phyloP scores from a whole-genome alignment of 2,329 filamentous ascomycete species.

The Metarhizium album region DNA sequence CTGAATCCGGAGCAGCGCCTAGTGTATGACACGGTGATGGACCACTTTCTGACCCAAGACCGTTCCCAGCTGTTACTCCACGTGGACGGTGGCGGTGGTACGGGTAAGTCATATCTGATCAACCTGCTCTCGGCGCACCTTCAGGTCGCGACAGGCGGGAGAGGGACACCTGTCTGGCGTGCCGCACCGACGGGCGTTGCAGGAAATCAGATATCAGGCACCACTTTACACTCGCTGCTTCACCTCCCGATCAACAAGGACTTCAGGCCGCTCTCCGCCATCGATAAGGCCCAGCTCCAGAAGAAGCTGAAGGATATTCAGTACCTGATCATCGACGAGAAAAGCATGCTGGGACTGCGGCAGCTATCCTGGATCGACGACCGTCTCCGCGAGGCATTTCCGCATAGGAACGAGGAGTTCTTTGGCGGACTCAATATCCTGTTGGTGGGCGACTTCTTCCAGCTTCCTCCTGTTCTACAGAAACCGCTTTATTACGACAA shows the following conservation, averaged over 20 bases:
- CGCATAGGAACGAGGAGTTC: background rate
- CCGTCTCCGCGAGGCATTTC: background rate
- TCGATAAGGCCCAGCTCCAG: slow-evolving; percentile 1
- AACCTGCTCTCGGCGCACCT: slow-evolving; percentile 3
- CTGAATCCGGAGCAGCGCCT: too few relatives aligned
- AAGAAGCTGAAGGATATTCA: slow-evolving; percentile 1
- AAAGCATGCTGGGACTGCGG: slow-evolving; percentile 1
- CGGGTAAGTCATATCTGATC: background rate
- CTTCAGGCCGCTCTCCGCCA: background rate
- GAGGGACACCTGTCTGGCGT: slow-evolving; percentile 2
- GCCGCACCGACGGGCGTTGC: background rate
- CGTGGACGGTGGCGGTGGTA: slow-evolving; percentile 1
- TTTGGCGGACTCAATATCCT: background rate
- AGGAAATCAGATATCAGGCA: slow-evolving; percentile 2
- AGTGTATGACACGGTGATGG: too few relatives aligned
- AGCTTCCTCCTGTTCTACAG: slow-evolving; percentile 1
- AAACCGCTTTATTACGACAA: slow-evolving; percentile 3
- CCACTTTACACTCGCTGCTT: background rate
- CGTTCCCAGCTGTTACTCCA: background rate
- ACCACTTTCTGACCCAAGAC: too few relatives aligned
- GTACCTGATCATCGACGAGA: slow-evolving; percentile 3
- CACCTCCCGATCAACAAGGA: background rate
- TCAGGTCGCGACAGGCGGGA: background rate
- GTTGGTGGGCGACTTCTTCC: background rate
- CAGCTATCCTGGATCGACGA: slow-evolving; percentile 4